A percentile compares a stretch with the other conserved stretches of the same genome.
phyloP scores from a whole-genome alignment of 31 red algal genomes.

The Porphyra umbilicalis region DNA sequence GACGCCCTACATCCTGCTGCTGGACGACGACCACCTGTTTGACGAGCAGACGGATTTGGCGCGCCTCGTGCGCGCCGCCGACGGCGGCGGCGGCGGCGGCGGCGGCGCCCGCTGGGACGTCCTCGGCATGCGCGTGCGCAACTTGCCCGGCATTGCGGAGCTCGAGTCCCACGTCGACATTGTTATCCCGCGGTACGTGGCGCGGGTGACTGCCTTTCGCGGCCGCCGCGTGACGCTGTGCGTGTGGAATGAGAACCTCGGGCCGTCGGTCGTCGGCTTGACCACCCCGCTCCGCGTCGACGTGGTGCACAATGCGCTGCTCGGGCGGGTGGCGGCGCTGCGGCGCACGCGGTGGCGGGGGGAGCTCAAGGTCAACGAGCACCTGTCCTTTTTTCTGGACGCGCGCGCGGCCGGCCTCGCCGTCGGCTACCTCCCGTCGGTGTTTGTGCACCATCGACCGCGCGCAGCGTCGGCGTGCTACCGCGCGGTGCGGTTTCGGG shows the following conservation, averaged over 20 bases:
- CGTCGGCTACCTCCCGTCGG: constrained; percentile 47
- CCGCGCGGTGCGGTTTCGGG: constrained; percentile 43
- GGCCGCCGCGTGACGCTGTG: constrained; percentile 52
- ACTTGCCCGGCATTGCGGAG: constrained; percentile 59
- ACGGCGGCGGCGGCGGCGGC: too few relatives aligned
- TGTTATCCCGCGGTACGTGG: constrained; percentile 54
- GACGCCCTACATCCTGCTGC: constrained; percentile 43
- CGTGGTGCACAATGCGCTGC: constrained; percentile 56
- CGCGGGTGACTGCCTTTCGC: constrained; percentile 44
- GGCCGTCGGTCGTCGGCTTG: constrained; percentile 42
- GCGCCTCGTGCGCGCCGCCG: constrained; percentile 27
- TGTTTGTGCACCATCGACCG: constrained; percentile 63
- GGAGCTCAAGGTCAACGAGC: constrained; percentile 60
- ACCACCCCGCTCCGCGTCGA: constrained; percentile 45
- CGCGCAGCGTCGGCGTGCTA: constrained; percentile 43
- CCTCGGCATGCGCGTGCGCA: constrained; percentile 50
- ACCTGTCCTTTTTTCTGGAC: constrained; percentile 65
- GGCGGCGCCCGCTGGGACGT: constrained; percentile 34
- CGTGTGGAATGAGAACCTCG: constrained; percentile 68
- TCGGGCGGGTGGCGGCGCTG: constrained; percentile 38
- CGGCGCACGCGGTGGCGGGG: constrained; percentile 36
- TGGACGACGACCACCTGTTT: constrained; percentile 68
- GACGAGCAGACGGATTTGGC: constrained; percentile 55
- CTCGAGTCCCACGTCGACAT: constrained; percentile 49
- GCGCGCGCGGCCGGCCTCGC: constrained; percentile 24